Conservation (phyloP, 805 yeast genomes). For the Cyberlindnera meyerae region DNA sequence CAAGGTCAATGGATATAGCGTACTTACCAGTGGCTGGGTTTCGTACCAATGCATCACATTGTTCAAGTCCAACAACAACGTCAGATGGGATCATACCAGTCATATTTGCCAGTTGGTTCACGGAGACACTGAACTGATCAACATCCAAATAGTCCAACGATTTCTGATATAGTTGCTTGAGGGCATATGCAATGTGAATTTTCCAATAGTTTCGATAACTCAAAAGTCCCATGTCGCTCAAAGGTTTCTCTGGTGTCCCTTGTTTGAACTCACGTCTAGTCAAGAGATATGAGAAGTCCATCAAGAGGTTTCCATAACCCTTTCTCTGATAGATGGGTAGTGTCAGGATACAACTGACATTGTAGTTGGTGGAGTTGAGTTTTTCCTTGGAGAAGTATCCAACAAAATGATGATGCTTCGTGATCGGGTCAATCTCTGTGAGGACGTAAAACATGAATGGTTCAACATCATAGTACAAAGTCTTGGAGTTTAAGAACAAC, state of each 20-base stretch:
- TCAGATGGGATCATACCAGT: slow-evolving; percentile 90
- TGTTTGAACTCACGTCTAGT: slow-evolving; percentile 67
- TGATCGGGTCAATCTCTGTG: slow-evolving; percentile 53
- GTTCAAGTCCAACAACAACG: slow-evolving; percentile 82
- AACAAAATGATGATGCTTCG: slow-evolving; percentile 63
- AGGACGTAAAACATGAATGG: slow-evolving; percentile 88
- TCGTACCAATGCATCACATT: slow-evolving; percentile 53
- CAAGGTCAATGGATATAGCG: slow-evolving; percentile 48
- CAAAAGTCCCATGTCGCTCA: slow-evolving; percentile 77
- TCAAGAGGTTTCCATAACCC: slow-evolving; percentile 85
- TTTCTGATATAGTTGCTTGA: slow-evolving; percentile 16
- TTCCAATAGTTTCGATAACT: slow-evolving; percentile 90
- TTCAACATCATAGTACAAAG: slow-evolving; percentile 91
- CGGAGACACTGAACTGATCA: slow-evolving; percentile 34
- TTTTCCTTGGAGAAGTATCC: slow-evolving; percentile 93
- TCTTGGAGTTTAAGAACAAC: slow-evolving; percentile 83
- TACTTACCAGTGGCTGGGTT: slow-evolving; percentile 42
- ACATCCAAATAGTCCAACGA: slow-evolving; percentile 6
- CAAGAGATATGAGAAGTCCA: slow-evolving; percentile 82
- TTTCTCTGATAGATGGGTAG: slow-evolving; percentile 81
- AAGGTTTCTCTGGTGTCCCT: slow-evolving; percentile 95
- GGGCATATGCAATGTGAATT: slow-evolving; percentile 46
- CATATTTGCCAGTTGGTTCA: slow-evolving; percentile 55
- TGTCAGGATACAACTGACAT: slow-evolving; percentile 86
- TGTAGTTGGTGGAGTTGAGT: slow-evolving; percentile 67